A percentile compares a stretch with the other conserved stretches of the same genome.
Evolutionary conservation across 768 basidiomycete genomes (phyloP).

Genomic region (Pleurotus pulmonarius): DNA sequence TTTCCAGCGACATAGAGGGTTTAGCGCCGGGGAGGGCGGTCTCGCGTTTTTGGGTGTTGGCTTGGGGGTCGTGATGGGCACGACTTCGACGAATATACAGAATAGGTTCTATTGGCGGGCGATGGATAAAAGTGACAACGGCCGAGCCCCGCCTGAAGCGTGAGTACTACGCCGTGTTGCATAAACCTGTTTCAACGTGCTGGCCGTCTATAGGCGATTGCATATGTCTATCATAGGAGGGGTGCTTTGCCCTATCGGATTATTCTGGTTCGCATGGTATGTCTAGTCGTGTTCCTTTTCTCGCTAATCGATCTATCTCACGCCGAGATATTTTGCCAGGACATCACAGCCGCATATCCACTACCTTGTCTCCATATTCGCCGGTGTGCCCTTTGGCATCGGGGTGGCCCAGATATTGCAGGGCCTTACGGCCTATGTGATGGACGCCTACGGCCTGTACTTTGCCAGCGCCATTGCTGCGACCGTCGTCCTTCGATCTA

Average conservation of each 20-base stretch:
- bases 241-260: slow-evolving; percentile 48
- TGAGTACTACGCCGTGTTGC: slow-evolving; percentile 16
- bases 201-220: slow-evolving; percentile 38
- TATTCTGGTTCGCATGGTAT: slow-evolving; percentile 69
- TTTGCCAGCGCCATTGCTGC: slow-evolving; percentile 68
- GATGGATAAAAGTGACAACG: slow-evolving; percentile 42
- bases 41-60: slow-evolving; percentile 67
- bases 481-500: slow-evolving; percentile 61
- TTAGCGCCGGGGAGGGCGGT: slow-evolving; percentile 51
- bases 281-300: slow-evolving; percentile 10
- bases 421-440: slow-evolving; percentile 63
- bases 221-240: slow-evolving; percentile 55
- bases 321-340: slow-evolving; percentile 25
- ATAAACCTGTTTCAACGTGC: neutral
- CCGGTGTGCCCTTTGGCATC: slow-evolving; percentile 62
- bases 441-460: slow-evolving; percentile 67
- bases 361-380: slow-evolving; percentile 67
- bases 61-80: slow-evolving; percentile 49
- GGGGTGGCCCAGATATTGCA: slow-evolving; percentile 65
- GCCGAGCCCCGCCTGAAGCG: slow-evolving; percentile 60
- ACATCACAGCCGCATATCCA: slow-evolving; percentile 48
- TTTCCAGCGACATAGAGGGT: slow-evolving; percentile 49
- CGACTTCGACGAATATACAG: slow-evolving; percentile 48
- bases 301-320: neutral
- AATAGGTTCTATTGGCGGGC: slow-evolving; percentile 49